Evolutionary conservation across 192 early-diverging fungal genomes (phyloP).

Genomic region (Diversispora eburnea): DNA sequence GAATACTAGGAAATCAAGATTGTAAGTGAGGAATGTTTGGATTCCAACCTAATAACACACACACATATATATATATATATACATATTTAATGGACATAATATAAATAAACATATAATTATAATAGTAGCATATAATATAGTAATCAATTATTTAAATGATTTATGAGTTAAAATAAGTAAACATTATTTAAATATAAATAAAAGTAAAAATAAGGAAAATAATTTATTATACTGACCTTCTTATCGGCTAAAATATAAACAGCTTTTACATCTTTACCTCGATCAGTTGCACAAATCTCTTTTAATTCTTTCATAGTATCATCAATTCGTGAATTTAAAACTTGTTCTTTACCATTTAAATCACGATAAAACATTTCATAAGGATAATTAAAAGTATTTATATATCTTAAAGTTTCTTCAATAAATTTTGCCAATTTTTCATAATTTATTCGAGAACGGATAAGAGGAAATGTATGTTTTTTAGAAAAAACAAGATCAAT

Average conservation of each 20-base stretch:
- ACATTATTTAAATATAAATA: no score
- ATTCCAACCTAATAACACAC: slow-evolving; percentile 3
- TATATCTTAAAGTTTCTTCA: slow-evolving; percentile 5
- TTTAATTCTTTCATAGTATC: neutral
- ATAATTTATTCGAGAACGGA: neutral
- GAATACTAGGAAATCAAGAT: neutral
- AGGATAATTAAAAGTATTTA: slow-evolving; percentile 23
- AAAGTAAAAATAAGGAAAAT: neutral
- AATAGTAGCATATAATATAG: neutral
- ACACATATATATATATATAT: neutral
- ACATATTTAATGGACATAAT: neutral
- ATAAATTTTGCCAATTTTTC: neutral
- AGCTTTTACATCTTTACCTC: neutral
- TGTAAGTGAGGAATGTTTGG: neutral
- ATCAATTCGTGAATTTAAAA: neutral
- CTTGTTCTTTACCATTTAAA: neutral
- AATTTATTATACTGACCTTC: neutral
- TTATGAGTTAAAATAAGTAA: neutral
- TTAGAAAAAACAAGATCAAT: slow-evolving; percentile 1
- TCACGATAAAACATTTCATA: slow-evolving; percentile 19
- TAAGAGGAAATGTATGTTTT: neutral
- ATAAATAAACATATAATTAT: no score
- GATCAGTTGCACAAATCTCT: neutral
- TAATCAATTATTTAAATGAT: no score
- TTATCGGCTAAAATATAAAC: slow-evolving; percentile 14